Evolutionary conservation across 2,329 filamentous ascomycete species (phyloP), one percentile per base, ranked within the genome.

Genomic region (Aurifilum marmelostoma): DNA sequence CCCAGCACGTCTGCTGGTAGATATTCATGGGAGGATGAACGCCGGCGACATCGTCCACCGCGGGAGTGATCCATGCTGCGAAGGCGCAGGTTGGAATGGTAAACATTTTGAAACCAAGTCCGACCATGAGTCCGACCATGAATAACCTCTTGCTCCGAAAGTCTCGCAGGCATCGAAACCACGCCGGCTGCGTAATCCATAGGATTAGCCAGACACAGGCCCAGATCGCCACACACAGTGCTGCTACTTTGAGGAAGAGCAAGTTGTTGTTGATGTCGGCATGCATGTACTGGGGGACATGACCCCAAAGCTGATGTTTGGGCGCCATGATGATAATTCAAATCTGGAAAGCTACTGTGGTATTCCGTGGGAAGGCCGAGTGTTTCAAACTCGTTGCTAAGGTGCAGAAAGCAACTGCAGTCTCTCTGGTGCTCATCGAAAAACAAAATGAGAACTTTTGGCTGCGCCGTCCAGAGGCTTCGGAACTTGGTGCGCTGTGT

Each of bases 1-100:
- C 73, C 73, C 71, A 75, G 66, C 73, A 75, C 61, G 69, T 71
- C 41, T 75, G 73, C 58, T 75, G 73, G 2, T 65, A 70, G 8
- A 59, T 52, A 59, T 67, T 74, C 32, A 74, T 69, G 6, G 73
- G 69, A 9, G 69, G 56, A 21, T 64, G 67, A 34, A 74, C 66
- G 32, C 73, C 73, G 18, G 66, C 58, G 43, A 75, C 66, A 62
- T 75, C 73, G 37, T 72, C 72, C 63, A 72, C 66, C n/a, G 73
- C 67, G 0, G 73, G 41, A 2, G 72, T 73, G 14, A 69, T 71
- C 66, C 72, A 67, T 16, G 71, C 62, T 2, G 73, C 72, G 6
- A 71, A 56, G n/a, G 63, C 62, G 29, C 73, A 75, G 14, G 67
- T 65, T 2, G 68, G 58, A 16, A 74, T 14, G 9, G 72, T 69